Evolutionary conservation across 2,329 filamentous ascomycete species (phyloP), one percentile per base, ranked within the genome.

Genomic region (Emmonsiellopsis sp.): DNA sequence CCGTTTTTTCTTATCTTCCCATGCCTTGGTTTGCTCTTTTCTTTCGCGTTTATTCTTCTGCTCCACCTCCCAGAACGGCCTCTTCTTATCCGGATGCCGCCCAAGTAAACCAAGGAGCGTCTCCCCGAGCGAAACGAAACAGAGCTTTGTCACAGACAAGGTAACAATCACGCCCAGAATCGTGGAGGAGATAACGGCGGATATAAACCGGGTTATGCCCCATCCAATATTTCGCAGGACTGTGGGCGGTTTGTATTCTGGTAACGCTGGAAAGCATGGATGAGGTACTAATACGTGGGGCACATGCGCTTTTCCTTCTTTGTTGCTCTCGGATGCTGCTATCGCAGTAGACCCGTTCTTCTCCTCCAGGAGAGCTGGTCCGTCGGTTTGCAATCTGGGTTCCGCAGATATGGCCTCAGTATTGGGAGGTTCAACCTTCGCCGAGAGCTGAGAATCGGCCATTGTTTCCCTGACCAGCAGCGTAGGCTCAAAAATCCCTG

Each of bases 31-130:
- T 47, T 79, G 76, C 49, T 82, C 75, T 52, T 72, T 74, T 51
- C 90, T 78, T 7, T 75, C 70, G 30, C 76, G 73, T 32, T 75
- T 76, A 45, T 86, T 77, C 43, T 77, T 76, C 51, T 74, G 67
- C 65, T 96, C 91, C 63, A 95, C 87, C 20, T 83, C 73, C 62
- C 82, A 80, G 58, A 95, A 94, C 0, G 83, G 84, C 31, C 90
- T 76, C 34, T 68, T 66, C 20, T 73, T 71, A 54, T 84, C 76
- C 0, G 20, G 20, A 26, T 90, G 73, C 46, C 78, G 76, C 10
- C 85, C 76, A 0, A 77, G 83, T 7, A 85, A 50, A 26, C 77
- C 75, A 50, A 78, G 65, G 65, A 79, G 79, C 0, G 79, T 55
- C 16, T 78, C 73, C 6, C 69, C 72, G 7, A 77, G 67, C 20